Evolutionary conservation across 225 moss, liverwort and hornwort species (phyloP).

Genomic region (Marchantia polymorpha): DNA sequence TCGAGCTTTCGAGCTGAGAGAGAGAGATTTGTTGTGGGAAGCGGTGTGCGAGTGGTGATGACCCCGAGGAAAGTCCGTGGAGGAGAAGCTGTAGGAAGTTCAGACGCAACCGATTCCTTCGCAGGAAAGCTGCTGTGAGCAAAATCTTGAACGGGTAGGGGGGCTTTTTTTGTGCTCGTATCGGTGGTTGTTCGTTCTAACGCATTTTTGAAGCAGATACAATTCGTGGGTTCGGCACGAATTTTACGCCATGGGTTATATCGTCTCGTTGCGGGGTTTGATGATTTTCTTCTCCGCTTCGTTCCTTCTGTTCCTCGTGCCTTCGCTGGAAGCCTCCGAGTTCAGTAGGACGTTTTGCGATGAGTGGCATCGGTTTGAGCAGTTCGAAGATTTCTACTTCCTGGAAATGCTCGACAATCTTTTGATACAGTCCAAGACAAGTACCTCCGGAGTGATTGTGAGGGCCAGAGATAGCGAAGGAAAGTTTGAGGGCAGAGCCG

Average conservation of each 20-base stretch:
- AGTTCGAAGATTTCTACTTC: slow-evolving; percentile 42
- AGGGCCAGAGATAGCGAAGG: slow-evolving; percentile 26
- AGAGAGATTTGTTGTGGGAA: neutral
- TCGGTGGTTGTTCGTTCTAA: neutral
- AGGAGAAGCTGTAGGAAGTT: neutral
- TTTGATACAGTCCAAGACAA: slow-evolving; percentile 16
- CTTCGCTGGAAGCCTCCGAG: slow-evolving; percentile 9
- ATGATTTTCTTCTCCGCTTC: neutral
- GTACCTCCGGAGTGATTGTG: slow-evolving; percentile 27
- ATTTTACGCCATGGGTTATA: neutral
- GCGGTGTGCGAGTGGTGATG: neutral
- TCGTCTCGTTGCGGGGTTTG: neutral
- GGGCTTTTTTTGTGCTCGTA: neutral
- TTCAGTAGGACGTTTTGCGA: slow-evolving; percentile 34
- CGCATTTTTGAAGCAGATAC: neutral
- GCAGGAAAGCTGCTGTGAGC: neutral
- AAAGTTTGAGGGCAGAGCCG: slow-evolving; percentile 43
- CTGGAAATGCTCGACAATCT: slow-evolving; percentile 47
- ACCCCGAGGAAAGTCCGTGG: neutral
- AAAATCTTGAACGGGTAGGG: neutral
- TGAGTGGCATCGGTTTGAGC: slow-evolving; percentile 28
- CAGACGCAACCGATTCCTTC: neutral
- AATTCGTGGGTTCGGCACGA: neutral
- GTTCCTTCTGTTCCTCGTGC: neutral
- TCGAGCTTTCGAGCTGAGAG: neutral